A percentile compares a stretch with the other conserved stretches of the same genome.
phyloP scores from a whole-genome alignment of 208 protist species.

The Porcisia hertigi region DNA sequence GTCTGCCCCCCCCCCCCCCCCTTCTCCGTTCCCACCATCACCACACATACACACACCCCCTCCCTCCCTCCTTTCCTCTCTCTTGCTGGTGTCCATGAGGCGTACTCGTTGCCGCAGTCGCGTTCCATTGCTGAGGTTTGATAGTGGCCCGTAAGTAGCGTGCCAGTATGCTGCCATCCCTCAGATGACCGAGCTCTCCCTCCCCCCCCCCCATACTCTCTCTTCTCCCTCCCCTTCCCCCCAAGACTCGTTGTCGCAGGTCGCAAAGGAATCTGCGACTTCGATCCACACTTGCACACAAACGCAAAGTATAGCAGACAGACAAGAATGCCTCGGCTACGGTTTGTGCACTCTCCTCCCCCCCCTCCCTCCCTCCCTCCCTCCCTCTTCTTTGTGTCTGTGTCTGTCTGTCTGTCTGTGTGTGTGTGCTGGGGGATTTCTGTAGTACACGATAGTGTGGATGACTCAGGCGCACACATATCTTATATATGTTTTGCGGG shows the following conservation, averaged over 20 bases:
- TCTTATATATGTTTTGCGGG: too few relatives aligned
- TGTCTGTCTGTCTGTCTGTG: neutral
- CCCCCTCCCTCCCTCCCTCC: neutral
- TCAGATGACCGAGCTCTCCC: neutral
- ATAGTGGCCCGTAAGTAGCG: neutral
- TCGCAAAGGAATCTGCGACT: neutral
- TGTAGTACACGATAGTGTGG: too few relatives aligned
- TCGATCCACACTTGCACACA: too few relatives aligned
- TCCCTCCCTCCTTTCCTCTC: too few relatives aligned
- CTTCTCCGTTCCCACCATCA: too few relatives aligned
- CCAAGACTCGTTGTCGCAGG: neutral
- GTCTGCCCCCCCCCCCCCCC: neutral
- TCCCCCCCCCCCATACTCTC: neutral
- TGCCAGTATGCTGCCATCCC: neutral
- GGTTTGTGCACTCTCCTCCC: neutral
- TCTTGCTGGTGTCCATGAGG: neutral
- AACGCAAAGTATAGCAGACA: too few relatives aligned
- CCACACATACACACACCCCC: too few relatives aligned
- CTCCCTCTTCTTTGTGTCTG: slow-evolving; percentile 1
- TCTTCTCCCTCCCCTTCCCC: neutral
- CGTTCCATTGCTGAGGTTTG: neutral
- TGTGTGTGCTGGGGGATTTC: too few relatives aligned
- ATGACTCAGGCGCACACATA: too few relatives aligned
- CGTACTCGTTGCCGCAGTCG: neutral
- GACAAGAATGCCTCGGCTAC: too few relatives aligned